A percentile compares a stretch with the other conserved stretches of the same genome.
Conservation (phyloP, 2,329 filamentous ascomycete genomes). For the Lecanoromycetidae sp. region DNA sequence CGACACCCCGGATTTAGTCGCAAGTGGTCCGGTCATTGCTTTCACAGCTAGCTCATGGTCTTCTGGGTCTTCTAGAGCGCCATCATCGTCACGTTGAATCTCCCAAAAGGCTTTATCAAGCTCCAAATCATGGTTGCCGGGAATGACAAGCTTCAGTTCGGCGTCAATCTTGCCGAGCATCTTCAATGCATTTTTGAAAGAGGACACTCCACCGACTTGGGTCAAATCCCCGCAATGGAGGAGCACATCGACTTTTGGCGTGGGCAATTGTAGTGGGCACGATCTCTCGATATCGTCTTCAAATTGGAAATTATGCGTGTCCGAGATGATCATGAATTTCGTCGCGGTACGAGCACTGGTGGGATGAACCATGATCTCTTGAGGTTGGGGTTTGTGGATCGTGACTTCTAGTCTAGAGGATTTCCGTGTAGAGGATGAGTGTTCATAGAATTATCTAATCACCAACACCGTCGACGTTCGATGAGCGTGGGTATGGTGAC, state of each 20-base stretch:
- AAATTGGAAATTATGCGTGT: slow-evolving; percentile 29
- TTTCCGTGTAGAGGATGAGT: too few species aligned
- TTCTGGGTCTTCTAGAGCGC: slow-evolving; percentile 19
- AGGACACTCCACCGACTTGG: slow-evolving; percentile 29
- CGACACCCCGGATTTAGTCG: slow-evolving; percentile 34
- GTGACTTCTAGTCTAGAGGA: too few species aligned
- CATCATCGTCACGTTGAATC: slow-evolving; percentile 23
- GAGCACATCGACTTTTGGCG: slow-evolving; percentile 42
- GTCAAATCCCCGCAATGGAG: slow-evolving; percentile 47
- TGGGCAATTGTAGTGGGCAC: slow-evolving; percentile 29
- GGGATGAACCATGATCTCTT: too few species aligned
- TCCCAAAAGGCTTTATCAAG: slow-evolving; percentile 37
- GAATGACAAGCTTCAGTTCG: slow-evolving; percentile 48
- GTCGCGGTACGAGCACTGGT: too few species aligned
- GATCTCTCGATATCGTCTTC: slow-evolving; percentile 17
- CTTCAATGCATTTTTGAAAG: slow-evolving; percentile 33
- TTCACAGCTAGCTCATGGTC: slow-evolving; percentile 23
- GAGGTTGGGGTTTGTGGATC: too few species aligned
- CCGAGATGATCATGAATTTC: slow-evolving; percentile 31
- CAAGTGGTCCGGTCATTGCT: slow-evolving; percentile 28
- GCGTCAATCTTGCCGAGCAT: slow-evolving; percentile 34
- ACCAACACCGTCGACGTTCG: too few species aligned
- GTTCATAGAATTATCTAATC: too few species aligned
- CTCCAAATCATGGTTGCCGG: slow-evolving; percentile 50
- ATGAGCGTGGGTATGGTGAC: too few species aligned